Conservation (phyloP, 331 rosid genomes). For the Cydonia oblonga region DNA sequence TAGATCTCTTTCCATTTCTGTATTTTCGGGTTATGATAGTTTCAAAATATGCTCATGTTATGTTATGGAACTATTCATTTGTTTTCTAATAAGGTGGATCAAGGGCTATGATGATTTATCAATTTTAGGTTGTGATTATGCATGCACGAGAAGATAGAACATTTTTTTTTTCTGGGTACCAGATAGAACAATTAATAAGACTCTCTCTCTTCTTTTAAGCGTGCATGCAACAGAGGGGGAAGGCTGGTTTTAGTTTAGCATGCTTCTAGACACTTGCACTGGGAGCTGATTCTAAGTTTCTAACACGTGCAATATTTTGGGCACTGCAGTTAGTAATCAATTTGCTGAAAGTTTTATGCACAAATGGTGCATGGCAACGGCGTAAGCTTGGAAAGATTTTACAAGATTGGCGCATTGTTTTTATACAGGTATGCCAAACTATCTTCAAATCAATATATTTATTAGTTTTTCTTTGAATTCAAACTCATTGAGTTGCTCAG, state of each 20-base stretch:
- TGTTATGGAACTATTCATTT: not conserved
- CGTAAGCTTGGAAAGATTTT: conserved; percentile 95
- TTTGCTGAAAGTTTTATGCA: conserved; percentile 73
- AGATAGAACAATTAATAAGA: too few relatives aligned
- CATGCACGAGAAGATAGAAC: not conserved
- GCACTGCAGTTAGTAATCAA: conserved; percentile 66
- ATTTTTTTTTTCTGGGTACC: too few relatives aligned
- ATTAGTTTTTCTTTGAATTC: not conserved
- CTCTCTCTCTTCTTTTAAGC: not conserved
- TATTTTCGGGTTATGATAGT: not conserved
- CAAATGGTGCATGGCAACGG: conserved; percentile 96
- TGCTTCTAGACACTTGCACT: not conserved
- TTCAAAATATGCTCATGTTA: not conserved
- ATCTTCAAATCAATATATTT: not conserved
- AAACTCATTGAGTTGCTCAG: not conserved
- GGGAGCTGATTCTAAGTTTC: conserved; percentile 17
- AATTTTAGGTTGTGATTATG: not conserved
- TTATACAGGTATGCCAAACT: conserved; percentile 57
- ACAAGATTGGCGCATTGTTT: conserved; percentile 89
- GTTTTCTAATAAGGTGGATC: not conserved
- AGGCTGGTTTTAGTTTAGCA: not conserved
- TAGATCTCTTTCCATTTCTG: not conserved
- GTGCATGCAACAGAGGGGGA: not conserved
- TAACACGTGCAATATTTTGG: conserved; percentile 17
- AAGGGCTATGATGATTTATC: not conserved